Percentiles rank a stretch among this genome's conserved stretches.
Evolutionary conservation across 2,329 filamentous ascomycete genomes (phyloP).

Genomic region (Annulohypoxylon truncatum): DNA sequence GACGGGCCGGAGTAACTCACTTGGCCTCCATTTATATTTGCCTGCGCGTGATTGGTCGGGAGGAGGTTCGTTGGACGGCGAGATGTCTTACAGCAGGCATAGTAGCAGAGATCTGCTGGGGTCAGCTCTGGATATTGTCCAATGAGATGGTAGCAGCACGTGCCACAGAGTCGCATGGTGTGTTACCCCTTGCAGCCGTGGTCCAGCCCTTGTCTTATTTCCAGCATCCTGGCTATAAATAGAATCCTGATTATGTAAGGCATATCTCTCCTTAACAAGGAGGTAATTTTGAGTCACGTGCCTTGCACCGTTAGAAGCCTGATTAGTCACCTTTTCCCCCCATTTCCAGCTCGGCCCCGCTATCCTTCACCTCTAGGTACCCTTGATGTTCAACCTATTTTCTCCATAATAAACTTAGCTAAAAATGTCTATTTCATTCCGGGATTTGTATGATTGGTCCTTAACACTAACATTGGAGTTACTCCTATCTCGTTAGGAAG

Average conservation of each 20-base stretch:
- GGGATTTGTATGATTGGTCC: too few species aligned
- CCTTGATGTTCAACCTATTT: too few species aligned
- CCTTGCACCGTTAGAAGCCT: too few species aligned
- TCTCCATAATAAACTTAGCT: too few species aligned
- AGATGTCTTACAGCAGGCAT: background rate
- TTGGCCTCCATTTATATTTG: background rate
- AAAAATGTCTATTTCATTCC: too few species aligned
- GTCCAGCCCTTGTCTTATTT: background rate
- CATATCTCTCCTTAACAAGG: background rate
- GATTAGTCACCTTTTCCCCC: too few species aligned
- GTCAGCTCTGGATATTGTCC: background rate
- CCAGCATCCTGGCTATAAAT: background rate
- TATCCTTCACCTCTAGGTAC: too few species aligned
- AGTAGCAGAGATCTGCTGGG: background rate
- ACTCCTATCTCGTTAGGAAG: background rate
- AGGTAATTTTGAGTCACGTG: too few species aligned
- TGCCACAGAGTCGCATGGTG: background rate
- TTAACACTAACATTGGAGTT: too few species aligned
- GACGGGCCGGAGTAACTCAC: conserved; percentile 28
- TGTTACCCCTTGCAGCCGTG: background rate
- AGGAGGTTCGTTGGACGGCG: background rate
- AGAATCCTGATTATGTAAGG: background rate
- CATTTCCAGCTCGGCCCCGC: too few species aligned
- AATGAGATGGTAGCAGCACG: background rate
- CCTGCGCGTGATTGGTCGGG: conserved; percentile 10